Evolutionary conservation across 2,329 filamentous ascomycete genomes (phyloP), one percentile per base, ranked within the genome.

Genomic region (Xylariomycetidae sp.): DNA sequence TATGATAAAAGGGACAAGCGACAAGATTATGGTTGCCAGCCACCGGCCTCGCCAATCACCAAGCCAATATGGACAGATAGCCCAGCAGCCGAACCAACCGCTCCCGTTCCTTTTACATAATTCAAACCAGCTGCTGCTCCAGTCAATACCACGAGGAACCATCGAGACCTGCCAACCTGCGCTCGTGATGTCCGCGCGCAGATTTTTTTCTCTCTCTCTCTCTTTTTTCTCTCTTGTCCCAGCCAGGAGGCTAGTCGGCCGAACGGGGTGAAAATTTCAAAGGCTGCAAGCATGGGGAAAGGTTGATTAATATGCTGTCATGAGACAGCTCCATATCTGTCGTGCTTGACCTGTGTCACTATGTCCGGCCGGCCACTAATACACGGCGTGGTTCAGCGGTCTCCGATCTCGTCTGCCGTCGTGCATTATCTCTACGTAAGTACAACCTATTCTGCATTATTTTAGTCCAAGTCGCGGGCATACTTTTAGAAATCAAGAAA

Each of bases 101-200:
- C 31, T 30, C 32, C 29, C 29, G 31, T 50, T 53, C 19, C 19
- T 42, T 46, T 53, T 53, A 53, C 50, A 46, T 53, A 53, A 52
- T 48, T 39, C 32, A 16, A 47, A 38, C 30, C 43, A 24, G 33
- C 24, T 14, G 29, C 29, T 20, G 17, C 29, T 25, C 24, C n/a
- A 7, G 24, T 12, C 24, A 12, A 25, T 5, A 12, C 12, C 24
- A 25, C 12, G 15, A 6, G 6, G 12, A 25, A 14, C 24, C 24
- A 14, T n/a, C n/a, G n/a, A n/a, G n/a, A n/a, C n/a, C n/a, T n/a
- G n/a, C n/a, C n/a, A n/a, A n/a, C n/a, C n/a, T 6, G 24, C 6
- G 6, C 7, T 25, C 12, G 24, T 25, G 24, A 7, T 25, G 6
- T 25, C 32, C 36, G 29, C 25, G 33, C 23, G 15, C 25, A 27